Conservation (phyloP, 345 rosid genomes). For the Citrus trifoliata region DNA sequence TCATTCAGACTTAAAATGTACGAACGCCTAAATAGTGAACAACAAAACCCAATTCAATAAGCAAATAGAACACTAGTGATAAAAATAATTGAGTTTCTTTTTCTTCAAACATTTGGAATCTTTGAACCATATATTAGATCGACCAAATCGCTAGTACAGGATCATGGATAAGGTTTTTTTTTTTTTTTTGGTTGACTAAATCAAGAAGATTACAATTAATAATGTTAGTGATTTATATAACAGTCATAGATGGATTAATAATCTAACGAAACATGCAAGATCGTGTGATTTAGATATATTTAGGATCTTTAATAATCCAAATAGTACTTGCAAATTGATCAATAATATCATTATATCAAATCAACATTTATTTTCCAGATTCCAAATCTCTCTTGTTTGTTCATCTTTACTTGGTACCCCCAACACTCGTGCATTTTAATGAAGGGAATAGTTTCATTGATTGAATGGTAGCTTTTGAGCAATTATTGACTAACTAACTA, state of each 20-base stretch:
- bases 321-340: background rate
- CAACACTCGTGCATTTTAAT: background rate
- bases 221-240: background rate
- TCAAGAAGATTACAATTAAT: background rate
- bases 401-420: background rate
- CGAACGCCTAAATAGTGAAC: background rate
- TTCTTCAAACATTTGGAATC: background rate
- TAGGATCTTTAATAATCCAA: background rate
- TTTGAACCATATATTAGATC: background rate
- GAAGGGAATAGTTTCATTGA: background rate
- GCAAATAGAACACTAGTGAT: background rate
- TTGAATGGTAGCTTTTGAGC: slow-evolving; percentile 4
- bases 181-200: background rate
- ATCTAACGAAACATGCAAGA: background rate
- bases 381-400: background rate
- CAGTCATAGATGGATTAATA: background rate
- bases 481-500: background rate
- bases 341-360: background rate
- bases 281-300: background rate
- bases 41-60: background rate
- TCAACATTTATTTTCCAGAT: background rate
- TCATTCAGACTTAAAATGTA: background rate
- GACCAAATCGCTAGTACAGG: background rate
- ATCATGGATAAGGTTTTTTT: background rate
- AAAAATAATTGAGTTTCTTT: background rate